Conservation (phyloP, 2,329 filamentous ascomycete species). For the Macrophomina tecta region DNA sequence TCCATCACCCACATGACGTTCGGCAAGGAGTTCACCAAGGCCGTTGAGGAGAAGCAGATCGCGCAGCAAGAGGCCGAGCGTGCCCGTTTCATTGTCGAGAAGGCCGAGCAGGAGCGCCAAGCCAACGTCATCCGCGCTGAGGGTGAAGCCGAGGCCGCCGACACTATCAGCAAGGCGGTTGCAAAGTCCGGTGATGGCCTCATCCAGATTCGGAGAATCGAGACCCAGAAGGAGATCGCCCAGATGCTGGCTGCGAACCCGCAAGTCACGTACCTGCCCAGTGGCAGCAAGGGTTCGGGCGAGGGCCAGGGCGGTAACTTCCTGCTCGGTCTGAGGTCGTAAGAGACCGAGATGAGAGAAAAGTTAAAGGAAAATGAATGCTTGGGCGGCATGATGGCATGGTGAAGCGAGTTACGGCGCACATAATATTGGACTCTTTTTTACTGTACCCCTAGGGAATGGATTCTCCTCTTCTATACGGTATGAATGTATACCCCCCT, state of each 20-base stretch:
- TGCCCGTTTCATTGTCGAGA: constrained; percentile 97
- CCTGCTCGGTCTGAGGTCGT: constrained; percentile 67
- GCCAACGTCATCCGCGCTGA: constrained; percentile 98
- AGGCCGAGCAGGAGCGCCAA: constrained; percentile 97
- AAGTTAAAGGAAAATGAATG: constrained; percentile 3
- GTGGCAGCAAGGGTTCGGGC: constrained; percentile 64
- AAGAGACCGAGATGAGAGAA: constrained; percentile 26
- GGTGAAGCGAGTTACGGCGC: constrained; percentile 34
- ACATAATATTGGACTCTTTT: constrained; percentile 28
- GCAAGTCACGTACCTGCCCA: constrained; percentile 93
- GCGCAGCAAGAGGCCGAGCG: constrained; percentile 98
- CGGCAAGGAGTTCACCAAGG: constrained; percentile 97
- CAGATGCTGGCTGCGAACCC: constrained; percentile 87
- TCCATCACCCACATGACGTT: constrained; percentile 99
- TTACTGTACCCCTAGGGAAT: constrained; percentile 42
- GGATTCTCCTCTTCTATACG: constrained; percentile 41
- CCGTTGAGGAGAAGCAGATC: constrained; percentile 99
- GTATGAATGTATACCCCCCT: constrained; percentile 23
- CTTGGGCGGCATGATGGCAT: constrained; percentile 32
- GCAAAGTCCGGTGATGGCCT: constrained; percentile 91
- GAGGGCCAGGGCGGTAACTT: constrained; percentile 66
- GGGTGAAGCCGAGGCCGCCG: constrained; percentile 95
- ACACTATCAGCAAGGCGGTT: constrained; percentile 93
- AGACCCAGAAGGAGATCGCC: constrained; percentile 95
- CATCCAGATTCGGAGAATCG: constrained; percentile 95